Percentiles rank a stretch among this genome's conserved stretches.
These are phyloP conservation scores for Peniophora sp. DNA, from an alignment of 1,284 basidiomycete species.

Conservation along the genomic window DNA sequence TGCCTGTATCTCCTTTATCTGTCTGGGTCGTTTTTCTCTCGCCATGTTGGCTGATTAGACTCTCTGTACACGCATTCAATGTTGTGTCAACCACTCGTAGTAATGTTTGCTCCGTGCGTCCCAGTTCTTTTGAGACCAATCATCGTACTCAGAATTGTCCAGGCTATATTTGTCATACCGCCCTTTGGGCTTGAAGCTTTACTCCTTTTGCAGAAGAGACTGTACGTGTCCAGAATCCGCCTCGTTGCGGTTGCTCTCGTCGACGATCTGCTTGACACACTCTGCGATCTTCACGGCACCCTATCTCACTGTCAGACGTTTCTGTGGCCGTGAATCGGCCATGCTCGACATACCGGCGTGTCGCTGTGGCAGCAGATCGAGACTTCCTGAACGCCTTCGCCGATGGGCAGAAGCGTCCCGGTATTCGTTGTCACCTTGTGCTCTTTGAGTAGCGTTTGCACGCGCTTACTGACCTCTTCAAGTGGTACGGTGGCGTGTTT, in stretches of 20 bases:
- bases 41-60: no score
- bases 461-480: slow-evolving; percentile 35
- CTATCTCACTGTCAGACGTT: slow-evolving; percentile 18
- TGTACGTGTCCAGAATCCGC: background rate
- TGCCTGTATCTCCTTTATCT: no score
- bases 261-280: slow-evolving; percentile 42
- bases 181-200: no score
- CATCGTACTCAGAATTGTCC: no score
- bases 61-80: no score
- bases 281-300: slow-evolving; percentile 42
- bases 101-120: no score
- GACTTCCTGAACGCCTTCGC: slow-evolving; percentile 35
- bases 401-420: slow-evolving; percentile 34
- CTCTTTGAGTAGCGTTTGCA: slow-evolving; percentile 32
- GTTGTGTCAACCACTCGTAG: no score
- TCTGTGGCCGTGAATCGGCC: background rate
- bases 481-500: slow-evolving; percentile 41
- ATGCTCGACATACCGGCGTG: slow-evolving; percentile 41
- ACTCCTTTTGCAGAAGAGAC: no score
- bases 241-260: slow-evolving; percentile 34
- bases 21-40: no score
- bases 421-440: slow-evolving; percentile 38
- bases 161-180: no score
- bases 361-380: slow-evolving; percentile 63
- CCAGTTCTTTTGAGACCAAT: no score